Evolutionary conservation across 2,329 filamentous ascomycete genomes (phyloP), one percentile per base, ranked within the genome.

Genomic region (Aspergillus costaricaensis): DNA sequence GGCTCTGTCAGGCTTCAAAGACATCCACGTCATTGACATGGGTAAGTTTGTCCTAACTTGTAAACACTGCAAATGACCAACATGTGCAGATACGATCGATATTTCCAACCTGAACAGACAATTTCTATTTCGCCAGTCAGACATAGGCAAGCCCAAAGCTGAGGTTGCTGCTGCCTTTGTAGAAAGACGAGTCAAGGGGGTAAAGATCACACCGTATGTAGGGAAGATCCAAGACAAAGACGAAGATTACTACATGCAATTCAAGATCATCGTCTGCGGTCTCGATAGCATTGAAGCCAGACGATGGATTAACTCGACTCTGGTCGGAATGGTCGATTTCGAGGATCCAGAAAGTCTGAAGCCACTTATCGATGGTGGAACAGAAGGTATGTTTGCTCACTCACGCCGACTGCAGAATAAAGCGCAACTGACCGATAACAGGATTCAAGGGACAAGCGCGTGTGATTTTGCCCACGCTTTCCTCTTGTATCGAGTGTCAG

Each of bases 11-110:
- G 92, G 93, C 27, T 99, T 99, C 81, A 96, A 91, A 77, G 87
- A 96, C 71, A 97, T 99, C 67, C 92, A 99, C 80, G 95, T 99
- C 61, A 98, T 99, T 70, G 95, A 99, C 79, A 99, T 99, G 95
- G 91, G 90, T 90, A 78, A 60, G 82, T 73, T 27, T 19, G 30
- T 55, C 43, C 50, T 7, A 19, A 53, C 23, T 30, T 2, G 7
- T 27, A n/a, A 21, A 23, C 8, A 14, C n/a, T 48, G 12, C 25
- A 21, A n/a, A 14, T 7, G 47, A 49, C 62, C 69, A 59, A 74
- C 62, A 57, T 23, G n/a, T 21, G 41, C 67, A 92, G 92, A 99
- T 77, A 99, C 94, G 1, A 99, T 99, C 76, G 95, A 99, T 73
- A 94, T 99, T 62, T 97, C 93, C 54, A 99, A 99, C 75, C 85